Conservation (phyloP, 352 stramenopile species). For the Phytophthora aleatoria region DNA sequence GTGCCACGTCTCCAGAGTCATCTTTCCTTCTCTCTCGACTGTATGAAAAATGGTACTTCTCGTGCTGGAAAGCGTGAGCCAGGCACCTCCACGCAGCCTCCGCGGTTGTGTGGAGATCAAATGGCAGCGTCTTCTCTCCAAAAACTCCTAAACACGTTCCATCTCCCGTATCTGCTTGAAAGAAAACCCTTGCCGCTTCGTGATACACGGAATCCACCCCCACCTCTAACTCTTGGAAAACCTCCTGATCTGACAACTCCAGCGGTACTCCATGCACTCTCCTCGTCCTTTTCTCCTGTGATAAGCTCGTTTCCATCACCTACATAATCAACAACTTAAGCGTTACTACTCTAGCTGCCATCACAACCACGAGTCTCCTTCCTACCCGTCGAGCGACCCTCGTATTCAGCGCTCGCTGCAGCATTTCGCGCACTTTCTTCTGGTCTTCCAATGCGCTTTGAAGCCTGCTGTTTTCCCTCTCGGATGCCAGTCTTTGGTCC, state of each 20-base stretch:
- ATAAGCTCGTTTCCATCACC: conserved; percentile 36
- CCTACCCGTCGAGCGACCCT: conserved; percentile 34
- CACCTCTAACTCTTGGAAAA: conserved; percentile 41
- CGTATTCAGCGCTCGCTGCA: conserved; percentile 42
- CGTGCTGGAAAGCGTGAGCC: conserved; percentile 38
- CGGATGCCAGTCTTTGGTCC: conserved; percentile 33
- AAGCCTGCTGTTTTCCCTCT: conserved; percentile 39
- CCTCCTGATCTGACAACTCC: conserved; percentile 29
- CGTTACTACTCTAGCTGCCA: background rate
- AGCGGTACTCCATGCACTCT: conserved; percentile 30
- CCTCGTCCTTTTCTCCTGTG: conserved; percentile 32
- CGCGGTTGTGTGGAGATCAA: conserved; percentile 40
- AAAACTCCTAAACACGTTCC: conserved; percentile 37
- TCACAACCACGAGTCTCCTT: conserved; percentile 1
- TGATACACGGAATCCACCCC: conserved; percentile 46
- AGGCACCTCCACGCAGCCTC: conserved; percentile 49
- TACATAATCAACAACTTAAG: conserved; percentile 9
- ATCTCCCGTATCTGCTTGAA: conserved; percentile 22
- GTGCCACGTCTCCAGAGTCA: conserved; percentile 4
- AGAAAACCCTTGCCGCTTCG: conserved; percentile 43
- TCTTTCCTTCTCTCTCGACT: conserved; percentile 22
- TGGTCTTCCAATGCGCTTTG: conserved; percentile 36
- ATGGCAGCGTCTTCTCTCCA: conserved; percentile 52
- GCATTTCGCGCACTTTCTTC: conserved; percentile 34
- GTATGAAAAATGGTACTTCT: conserved; percentile 45